Percentiles rank a stretch among this genome's conserved stretches.
Evolutionary conservation across 1,284 basidiomycete species (phyloP).

Genomic region (Trametes hirsuta): DNA sequence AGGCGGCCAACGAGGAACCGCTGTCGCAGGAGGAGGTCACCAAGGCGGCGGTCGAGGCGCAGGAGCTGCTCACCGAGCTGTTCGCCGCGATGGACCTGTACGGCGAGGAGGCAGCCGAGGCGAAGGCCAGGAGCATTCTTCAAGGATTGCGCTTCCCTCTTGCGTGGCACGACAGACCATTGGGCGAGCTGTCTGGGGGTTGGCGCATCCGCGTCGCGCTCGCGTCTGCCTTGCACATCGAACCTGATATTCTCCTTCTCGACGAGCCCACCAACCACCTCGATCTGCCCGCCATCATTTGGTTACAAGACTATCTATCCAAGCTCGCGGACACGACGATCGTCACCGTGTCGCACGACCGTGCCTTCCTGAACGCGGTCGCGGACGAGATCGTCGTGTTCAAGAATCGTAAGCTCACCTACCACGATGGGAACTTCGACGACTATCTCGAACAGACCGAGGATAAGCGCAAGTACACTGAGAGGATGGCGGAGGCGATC

Average conservation of each 20-base stretch:
- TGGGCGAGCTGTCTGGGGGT: slow-evolving; percentile 63
- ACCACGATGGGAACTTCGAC: slow-evolving; percentile 66
- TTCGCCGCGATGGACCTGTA: slow-evolving; percentile 23
- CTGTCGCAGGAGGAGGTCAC: slow-evolving; percentile 23
- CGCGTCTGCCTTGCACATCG: slow-evolving; percentile 77
- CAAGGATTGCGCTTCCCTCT: slow-evolving; percentile 66
- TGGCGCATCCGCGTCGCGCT: slow-evolving; percentile 76
- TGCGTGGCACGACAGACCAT: slow-evolving; percentile 51
- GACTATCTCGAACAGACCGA: slow-evolving; percentile 55
- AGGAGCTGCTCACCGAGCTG: slow-evolving; percentile 21
- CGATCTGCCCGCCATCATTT: slow-evolving; percentile 93
- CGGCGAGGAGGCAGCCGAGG: slow-evolving; percentile 46
- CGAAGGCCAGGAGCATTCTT: slow-evolving; percentile 60
- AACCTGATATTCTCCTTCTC: slow-evolving; percentile 84
- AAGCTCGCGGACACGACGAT: slow-evolving; percentile 56
- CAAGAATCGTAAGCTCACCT: slow-evolving; percentile 56
- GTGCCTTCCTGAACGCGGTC: slow-evolving; percentile 67
- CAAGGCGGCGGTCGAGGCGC: slow-evolving; percentile 20
- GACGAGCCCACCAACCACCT: slow-evolving; percentile 93
- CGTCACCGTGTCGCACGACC: slow-evolving; percentile 69
- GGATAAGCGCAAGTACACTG: slow-evolving; percentile 52
- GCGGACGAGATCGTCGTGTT: slow-evolving; percentile 72
- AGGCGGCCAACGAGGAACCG: slow-evolving; percentile 15
- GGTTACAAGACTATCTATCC: slow-evolving; percentile 65
- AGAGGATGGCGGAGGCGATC: slow-evolving; percentile 55